Percentiles rank a stretch among this genome's conserved stretches.
Evolutionary conservation across 2,329 filamentous ascomycete genomes (phyloP).

Genomic region (Celoporthe dispersa): DNA sequence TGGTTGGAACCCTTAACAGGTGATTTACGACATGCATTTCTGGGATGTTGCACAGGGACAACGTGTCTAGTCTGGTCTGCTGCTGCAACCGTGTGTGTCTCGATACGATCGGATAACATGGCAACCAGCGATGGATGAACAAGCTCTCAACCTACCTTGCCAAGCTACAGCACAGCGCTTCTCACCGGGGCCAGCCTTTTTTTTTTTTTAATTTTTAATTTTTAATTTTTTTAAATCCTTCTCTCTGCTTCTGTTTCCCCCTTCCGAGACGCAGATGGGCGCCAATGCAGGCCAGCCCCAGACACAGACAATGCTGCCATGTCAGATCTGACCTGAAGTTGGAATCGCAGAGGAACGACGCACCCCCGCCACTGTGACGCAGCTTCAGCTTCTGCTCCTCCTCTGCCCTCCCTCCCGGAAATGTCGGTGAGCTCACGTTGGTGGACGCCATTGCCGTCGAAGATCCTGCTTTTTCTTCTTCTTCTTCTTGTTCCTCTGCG

Average conservation of each 20-base stretch:
- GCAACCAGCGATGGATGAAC: too few species aligned
- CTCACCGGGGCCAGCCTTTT: too few species aligned
- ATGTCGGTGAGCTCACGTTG: constrained; percentile 16
- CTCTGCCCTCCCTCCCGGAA: background rate
- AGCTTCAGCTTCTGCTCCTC: background rate
- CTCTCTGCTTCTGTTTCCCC: too few species aligned
- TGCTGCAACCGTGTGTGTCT: background rate
- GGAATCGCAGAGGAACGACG: constrained; percentile 5
- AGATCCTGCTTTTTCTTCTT: background rate
- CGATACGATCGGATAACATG: background rate
- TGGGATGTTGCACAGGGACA: background rate
- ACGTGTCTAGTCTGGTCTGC: background rate
- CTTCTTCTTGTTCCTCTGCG: background rate
- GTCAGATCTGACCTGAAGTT: constrained; percentile 2
- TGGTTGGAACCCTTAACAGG: background rate
- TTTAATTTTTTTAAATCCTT: too few species aligned
- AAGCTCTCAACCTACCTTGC: too few species aligned
- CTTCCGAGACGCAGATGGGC: background rate
- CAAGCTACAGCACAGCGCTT: too few species aligned
- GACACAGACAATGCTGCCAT: constrained; percentile 1
- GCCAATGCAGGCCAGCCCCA: constrained; percentile 2
- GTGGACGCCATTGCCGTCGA: background rate
- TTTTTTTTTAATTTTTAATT: too few species aligned
- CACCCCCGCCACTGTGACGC: constrained; percentile 22
- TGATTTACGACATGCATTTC: background rate